Base-by-base conservation (phyloP, 192 early-diverging fungal species). In the Haplosporangium gracile region DNA sequence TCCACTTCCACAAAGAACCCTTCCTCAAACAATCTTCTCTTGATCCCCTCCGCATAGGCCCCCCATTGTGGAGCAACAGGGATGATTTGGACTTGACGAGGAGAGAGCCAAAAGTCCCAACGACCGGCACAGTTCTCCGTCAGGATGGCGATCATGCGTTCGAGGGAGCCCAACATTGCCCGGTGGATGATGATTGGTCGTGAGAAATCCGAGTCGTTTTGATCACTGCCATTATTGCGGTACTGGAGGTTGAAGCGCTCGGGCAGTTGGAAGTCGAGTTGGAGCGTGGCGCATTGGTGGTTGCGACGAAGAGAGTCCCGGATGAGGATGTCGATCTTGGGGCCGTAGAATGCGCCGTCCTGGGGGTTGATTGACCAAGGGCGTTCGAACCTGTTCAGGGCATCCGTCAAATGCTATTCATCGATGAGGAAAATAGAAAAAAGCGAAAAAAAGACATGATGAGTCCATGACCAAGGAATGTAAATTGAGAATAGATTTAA, bases 321-420 rank as follows among this genome's bases (percentile, higher is more conserved):
- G 82, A 99, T 96, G 26, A 94, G 94, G 81, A 99, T 99, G 89
- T 99, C 98, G 78, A 99, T 96, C 94, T 99, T 99, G 82, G 98
- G 98, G 9, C 98, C 98, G 88, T 99, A 99, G 92, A 99, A 99
- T 18, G 98, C 98, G 38, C 98, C 98, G 88, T 99, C 98, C 47
- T 96, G 96, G 4, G 94, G 95, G 85, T 99, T 97, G 73, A 99
- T 39, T 80, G 93, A 92, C 98, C 98, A 99, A 10, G 88, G 88
- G 18, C 89, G 74, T 26, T 95, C 96, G 91, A 95, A 97, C 43
- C 93, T 90, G 77, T 96, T 92, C 65, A 99, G 90, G 2, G 96
- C 93, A 70, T 93, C 90, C 34, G 88, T 90, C 57, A 99, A 91
- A 87, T 90, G 80, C 80, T 79, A 47, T 47, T 45, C 11, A 32